Percentiles rank a stretch among this genome's conserved stretches.
Conservation (phyloP, 2,329 filamentous ascomycete genomes). For the Mariannaea elegans region DNA sequence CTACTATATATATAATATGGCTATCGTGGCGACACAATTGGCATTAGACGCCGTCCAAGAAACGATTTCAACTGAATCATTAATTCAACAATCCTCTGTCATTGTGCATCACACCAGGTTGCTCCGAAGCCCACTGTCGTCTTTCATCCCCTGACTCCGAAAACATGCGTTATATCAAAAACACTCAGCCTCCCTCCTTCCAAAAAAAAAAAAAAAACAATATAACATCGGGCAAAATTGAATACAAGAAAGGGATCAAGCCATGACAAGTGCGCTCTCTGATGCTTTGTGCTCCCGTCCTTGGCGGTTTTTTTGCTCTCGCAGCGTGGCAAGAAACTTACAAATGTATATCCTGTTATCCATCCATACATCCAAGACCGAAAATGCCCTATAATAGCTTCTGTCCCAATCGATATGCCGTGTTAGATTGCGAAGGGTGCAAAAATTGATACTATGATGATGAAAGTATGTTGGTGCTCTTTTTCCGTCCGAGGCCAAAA, state of each 20-base stretch:
- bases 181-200: constrained; percentile 3
- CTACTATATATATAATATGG: constrained; percentile 32
- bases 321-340: constrained; percentile 20
- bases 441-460: constrained; percentile 23
- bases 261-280: constrained; percentile 20
- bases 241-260: constrained; percentile 12
- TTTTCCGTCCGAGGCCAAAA: constrained; percentile 74
- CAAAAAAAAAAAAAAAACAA: not conserved
- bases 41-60: constrained; percentile 7
- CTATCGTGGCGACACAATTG: constrained; percentile 10
- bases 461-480: constrained; percentile 62
- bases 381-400: constrained; percentile 21
- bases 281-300: constrained; percentile 24
- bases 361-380: constrained; percentile 24
- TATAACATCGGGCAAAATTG: constrained; percentile 10
- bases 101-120: constrained; percentile 12
- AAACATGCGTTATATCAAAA: constrained; percentile 1
- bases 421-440: not conserved
- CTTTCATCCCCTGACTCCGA: constrained; percentile 20
- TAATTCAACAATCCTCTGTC: constrained; percentile 19
- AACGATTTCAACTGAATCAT: constrained; percentile 17
- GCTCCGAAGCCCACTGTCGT: constrained; percentile 9
- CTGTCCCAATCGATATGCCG: constrained; percentile 21
- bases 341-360: constrained; percentile 37
- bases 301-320: constrained; percentile 25